Evolutionary conservation across 768 basidiomycete genomes (phyloP).

Genomic region (Naematelia aurantialba): DNA sequence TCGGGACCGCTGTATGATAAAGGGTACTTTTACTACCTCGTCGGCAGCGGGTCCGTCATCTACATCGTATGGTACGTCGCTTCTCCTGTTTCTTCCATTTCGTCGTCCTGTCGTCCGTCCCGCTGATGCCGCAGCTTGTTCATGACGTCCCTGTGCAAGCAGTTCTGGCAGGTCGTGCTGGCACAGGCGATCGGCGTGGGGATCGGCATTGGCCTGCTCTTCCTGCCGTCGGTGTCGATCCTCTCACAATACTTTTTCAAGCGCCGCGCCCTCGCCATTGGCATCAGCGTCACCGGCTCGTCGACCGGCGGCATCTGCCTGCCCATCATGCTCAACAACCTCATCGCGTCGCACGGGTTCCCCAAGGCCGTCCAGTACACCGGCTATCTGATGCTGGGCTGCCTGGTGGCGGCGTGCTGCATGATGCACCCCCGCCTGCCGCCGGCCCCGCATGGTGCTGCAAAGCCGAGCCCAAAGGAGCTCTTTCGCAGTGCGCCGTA

Average conservation of each 20-base stretch:
- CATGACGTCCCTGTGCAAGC: conserved; percentile 35
- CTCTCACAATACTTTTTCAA: conserved; percentile 55
- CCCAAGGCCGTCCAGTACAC: conserved; percentile 29
- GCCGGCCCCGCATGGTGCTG: conserved; percentile 3
- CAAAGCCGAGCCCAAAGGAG: conserved; percentile 18
- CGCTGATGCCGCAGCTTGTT: conserved; percentile 2
- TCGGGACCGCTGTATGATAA: conserved; percentile 49
- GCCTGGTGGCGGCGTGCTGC: conserved; percentile 16
- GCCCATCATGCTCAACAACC: conserved; percentile 50
- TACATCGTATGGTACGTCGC: conserved; percentile 26
- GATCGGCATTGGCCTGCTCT: conserved; percentile 57
- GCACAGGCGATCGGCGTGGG: conserved; percentile 46
- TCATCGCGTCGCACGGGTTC: conserved; percentile 29
- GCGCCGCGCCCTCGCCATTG: conserved; percentile 53
- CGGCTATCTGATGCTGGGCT: conserved; percentile 24
- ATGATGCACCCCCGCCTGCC: conserved; percentile 19
- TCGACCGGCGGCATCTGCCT: conserved; percentile 45
- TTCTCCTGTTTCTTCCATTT: background rate
- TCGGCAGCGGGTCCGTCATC: conserved; percentile 24
- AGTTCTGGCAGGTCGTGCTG: conserved; percentile 37
- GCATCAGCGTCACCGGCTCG: conserved; percentile 53
- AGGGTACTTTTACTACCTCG: conserved; percentile 42
- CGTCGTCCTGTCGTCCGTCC: conserved; percentile 2
- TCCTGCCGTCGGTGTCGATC: conserved; percentile 56
- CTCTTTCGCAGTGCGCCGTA: conserved; percentile 20